phyloP scores from a whole-genome alignment of 345 rosid species.

The Ceriops decandra region DNA sequence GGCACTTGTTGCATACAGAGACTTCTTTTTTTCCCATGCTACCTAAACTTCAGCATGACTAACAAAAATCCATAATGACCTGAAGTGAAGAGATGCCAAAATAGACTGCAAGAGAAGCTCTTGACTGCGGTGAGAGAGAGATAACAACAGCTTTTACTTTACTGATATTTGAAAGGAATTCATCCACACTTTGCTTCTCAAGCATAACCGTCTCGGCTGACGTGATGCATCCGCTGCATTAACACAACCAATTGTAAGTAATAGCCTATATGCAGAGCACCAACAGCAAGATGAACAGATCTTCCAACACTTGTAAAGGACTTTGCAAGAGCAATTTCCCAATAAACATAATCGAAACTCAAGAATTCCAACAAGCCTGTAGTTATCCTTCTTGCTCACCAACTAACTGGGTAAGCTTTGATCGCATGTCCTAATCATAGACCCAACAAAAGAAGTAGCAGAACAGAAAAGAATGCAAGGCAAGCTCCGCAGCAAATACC shows the following conservation, averaged over 20 bases:
- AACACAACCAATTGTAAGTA: not conserved
- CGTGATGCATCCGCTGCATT: slow-evolving; percentile 83
- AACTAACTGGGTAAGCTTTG: too few species aligned
- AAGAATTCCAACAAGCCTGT: too few species aligned
- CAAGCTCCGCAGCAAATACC: too few species aligned
- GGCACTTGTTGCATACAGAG: not conserved
- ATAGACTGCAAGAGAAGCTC: slow-evolving; percentile 82
- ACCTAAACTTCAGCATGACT: not conserved
- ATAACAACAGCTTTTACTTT: slow-evolving; percentile 61
- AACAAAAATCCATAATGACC: slow-evolving; percentile 28
- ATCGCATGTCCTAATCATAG: too few species aligned
- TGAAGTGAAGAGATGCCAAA: slow-evolving; percentile 61
- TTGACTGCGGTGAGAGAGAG: slow-evolving; percentile 80
- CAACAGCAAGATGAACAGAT: too few species aligned
- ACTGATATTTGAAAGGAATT: slow-evolving; percentile 63
- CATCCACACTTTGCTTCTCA: slow-evolving; percentile 93
- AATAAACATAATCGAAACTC: too few species aligned
- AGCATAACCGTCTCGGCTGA: slow-evolving; percentile 96
- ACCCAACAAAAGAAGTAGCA: too few species aligned
- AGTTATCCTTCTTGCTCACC: too few species aligned
- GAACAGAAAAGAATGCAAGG: too few species aligned
- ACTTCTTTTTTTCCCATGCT: not conserved
- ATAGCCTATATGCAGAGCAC: too few species aligned
- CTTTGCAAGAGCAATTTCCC: too few species aligned
- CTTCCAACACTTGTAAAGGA: too few species aligned